A percentile compares a stretch with the other conserved stretches of the same genome.
Conservation (phyloP, 2,329 filamentous ascomycete genomes). For the Xylaria sp. region DNA sequence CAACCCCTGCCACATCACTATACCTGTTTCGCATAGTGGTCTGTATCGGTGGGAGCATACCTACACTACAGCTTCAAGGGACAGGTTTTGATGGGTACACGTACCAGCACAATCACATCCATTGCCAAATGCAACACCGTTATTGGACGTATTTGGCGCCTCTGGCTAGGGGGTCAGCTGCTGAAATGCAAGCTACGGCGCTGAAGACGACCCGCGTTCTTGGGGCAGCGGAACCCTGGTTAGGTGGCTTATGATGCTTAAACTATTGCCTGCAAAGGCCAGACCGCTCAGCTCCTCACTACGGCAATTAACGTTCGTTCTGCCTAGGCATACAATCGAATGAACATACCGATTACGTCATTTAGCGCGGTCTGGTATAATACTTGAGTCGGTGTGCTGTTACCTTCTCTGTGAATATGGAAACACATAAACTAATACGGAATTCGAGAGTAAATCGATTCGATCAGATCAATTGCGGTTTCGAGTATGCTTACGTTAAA, state of each 20-base stretch:
- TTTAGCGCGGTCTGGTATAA: not conserved
- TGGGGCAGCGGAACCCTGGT: not conserved
- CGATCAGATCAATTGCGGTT: too few relatives aligned
- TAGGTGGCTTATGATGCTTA: not conserved
- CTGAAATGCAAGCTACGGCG: not conserved
- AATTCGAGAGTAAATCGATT: not conserved
- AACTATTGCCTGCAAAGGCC: constrained; percentile 2
- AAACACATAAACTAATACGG: not conserved
- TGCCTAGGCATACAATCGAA: not conserved
- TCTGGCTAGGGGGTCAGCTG: not conserved
- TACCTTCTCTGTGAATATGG: not conserved
- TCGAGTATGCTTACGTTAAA: too few relatives aligned
- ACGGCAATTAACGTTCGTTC: not conserved
- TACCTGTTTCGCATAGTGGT: not conserved
- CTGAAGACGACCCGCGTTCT: not conserved
- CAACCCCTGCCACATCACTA: too few relatives aligned
- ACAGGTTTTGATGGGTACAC: too few relatives aligned
- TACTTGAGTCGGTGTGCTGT: not conserved
- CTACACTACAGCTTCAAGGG: too few relatives aligned
- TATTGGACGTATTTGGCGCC: not conserved
- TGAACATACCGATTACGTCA: not conserved
- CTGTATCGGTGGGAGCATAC: too few relatives aligned
- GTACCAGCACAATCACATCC: not conserved
- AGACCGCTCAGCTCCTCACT: not conserved
- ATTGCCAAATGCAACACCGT: not conserved